phyloP scores from a whole-genome alignment of 2,329 filamentous ascomycete species.

The Trichophyton verrucosum region DNA sequence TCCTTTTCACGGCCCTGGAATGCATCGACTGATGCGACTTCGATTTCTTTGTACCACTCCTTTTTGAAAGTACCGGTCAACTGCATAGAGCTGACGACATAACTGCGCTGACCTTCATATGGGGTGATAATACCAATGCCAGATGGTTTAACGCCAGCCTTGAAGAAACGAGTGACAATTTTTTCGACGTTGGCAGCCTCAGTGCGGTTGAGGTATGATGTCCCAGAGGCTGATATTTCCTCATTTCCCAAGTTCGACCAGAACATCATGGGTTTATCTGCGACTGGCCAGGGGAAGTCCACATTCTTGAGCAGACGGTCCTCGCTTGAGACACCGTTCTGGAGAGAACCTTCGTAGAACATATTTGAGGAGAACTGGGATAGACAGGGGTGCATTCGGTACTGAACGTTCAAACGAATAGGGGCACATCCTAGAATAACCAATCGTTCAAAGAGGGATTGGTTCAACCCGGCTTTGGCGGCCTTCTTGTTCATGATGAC shows the following conservation, averaged over 20 bases:
- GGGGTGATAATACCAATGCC: constrained; percentile 98
- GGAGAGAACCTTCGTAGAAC: constrained; percentile 96
- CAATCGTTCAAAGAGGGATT: constrained; percentile 94
- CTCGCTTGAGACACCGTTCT: constrained; percentile 87
- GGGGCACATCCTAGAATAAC: constrained; percentile 83
- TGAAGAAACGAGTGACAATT: constrained; percentile 96
- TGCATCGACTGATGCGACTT: constrained; percentile 94
- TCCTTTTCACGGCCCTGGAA: constrained; percentile 99
- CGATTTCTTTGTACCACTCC: constrained; percentile 95
- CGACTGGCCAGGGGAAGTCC: constrained; percentile 94
- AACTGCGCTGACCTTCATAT: constrained; percentile 95
- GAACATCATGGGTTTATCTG: constrained; percentile 98
- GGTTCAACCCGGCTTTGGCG: constrained; percentile 91
- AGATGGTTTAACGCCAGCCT: constrained; percentile 84
- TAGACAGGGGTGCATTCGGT: constrained; percentile 96
- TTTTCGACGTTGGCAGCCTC: constrained; percentile 97
- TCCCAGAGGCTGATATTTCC: constrained; percentile 94
- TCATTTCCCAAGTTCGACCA: constrained; percentile 97
- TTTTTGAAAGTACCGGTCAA: constrained; percentile 95
- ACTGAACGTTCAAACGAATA: constrained; percentile 90
- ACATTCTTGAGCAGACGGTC: constrained; percentile 83
- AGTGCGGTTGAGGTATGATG: constrained; percentile 93
- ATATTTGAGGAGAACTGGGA: constrained; percentile 98
- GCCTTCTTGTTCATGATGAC: constrained; percentile 99
- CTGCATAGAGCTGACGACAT: constrained; percentile 99